A percentile compares a stretch with the other conserved stretches of the same genome.
phyloP scores from a whole-genome alignment of 2,329 filamentous ascomycete species.

The Albifimbria verrucaria region DNA sequence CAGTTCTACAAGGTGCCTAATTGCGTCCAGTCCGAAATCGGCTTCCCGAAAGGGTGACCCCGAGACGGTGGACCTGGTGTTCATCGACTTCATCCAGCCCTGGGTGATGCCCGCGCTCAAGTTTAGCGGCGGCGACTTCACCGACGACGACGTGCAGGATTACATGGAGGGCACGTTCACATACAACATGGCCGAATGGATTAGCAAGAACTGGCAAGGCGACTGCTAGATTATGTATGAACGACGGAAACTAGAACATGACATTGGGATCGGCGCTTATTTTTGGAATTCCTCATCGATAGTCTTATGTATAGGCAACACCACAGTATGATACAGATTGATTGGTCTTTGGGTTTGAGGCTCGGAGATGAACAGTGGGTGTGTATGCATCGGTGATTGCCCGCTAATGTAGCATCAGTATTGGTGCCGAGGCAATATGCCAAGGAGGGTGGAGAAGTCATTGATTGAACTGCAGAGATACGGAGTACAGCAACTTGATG shows the following conservation, averaged over 20 bases:
- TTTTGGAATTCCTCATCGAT: background rate
- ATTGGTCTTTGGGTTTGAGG: too few species aligned
- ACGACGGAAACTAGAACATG: background rate
- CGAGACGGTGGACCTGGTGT: slow-evolving; percentile 80
- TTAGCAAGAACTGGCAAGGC: slow-evolving; percentile 54
- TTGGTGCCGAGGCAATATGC: background rate
- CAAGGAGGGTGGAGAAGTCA: too few species aligned
- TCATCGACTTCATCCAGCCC: slow-evolving; percentile 84
- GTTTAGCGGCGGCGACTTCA: slow-evolving; percentile 51
- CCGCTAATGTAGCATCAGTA: background rate
- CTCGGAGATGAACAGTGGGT: background rate
- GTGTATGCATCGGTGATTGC: background rate
- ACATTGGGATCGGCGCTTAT: background rate
- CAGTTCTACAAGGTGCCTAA: slow-evolving; percentile 78
- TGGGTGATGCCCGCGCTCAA: slow-evolving; percentile 76
- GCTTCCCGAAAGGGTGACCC: slow-evolving; percentile 60
- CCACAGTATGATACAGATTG: too few species aligned
- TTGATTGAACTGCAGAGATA: too few species aligned
- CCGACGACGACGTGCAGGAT: slow-evolving; percentile 40
- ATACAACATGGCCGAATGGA: slow-evolving; percentile 54
- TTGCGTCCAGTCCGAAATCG: slow-evolving; percentile 68
- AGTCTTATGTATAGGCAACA: background rate
- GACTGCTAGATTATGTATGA: slow-evolving; percentile 33
- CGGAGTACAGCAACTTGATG: too few species aligned
- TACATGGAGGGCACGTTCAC: slow-evolving; percentile 57